These are phyloP conservation scores for Diaporthe aspalathi DNA, from an alignment of 2,329 filamentous ascomycete genomes.

Conservation along the genomic window DNA sequence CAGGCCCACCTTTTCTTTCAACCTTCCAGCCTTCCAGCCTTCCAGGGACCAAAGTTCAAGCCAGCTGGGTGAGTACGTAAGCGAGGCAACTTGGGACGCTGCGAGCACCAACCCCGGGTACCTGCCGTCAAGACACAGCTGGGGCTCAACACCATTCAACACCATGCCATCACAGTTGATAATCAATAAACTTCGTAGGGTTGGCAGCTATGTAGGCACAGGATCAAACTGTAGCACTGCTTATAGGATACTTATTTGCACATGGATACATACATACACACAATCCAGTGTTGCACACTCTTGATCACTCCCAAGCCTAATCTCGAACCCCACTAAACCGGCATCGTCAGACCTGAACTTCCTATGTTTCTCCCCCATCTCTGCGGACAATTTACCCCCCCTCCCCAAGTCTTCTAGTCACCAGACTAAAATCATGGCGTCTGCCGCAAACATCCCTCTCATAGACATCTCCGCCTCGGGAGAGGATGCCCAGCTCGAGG, in stretches of 20 bases:
- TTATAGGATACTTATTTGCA: too few species aligned
- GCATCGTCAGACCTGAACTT: background rate
- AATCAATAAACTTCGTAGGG: background rate
- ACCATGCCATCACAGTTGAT: background rate
- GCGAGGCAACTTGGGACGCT: too few species aligned
- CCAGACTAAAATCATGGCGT: slow-evolving; percentile 43
- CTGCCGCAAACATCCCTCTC: slow-evolving; percentile 73
- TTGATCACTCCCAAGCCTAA: slow-evolving; percentile 12
- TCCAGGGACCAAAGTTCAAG: too few species aligned
- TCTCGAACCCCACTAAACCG: slow-evolving; percentile 30
- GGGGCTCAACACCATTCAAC: background rate
- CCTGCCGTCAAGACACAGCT: background rate
- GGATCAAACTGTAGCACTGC: background rate
- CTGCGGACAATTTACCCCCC: too few species aligned
- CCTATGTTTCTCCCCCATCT: background rate
- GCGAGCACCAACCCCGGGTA: too few species aligned
- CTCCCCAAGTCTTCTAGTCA: background rate
- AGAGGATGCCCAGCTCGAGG: slow-evolving; percentile 58
- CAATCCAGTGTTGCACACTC: background rate
- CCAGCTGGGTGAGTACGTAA: slow-evolving; percentile 9
- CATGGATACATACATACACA: background rate
- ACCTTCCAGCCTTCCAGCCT: background rate
- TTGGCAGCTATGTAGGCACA: too few species aligned
- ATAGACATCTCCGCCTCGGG: slow-evolving; percentile 79
- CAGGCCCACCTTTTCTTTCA: background rate